Evolutionary conservation across 257 asterid species (phyloP).

Genomic region (Gentiana dahurica): DNA sequence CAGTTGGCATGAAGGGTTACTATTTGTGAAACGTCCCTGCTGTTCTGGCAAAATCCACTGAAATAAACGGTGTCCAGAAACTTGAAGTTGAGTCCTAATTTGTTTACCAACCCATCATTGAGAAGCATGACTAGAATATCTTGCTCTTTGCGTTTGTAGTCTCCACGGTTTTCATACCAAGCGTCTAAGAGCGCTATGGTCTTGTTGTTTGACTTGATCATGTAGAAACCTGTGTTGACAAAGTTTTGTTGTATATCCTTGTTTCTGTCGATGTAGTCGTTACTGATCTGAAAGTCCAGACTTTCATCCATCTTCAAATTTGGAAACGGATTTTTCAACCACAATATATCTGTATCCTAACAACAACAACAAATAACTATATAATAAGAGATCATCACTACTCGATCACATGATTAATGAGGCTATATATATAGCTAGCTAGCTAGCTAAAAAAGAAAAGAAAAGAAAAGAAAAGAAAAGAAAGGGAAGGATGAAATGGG

Average conservation of each 20-base stretch:
- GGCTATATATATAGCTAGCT: too few relatives aligned
- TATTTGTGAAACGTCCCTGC: conserved; percentile 19
- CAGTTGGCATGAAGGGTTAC: conserved; percentile 50
- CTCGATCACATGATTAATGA: too few relatives aligned
- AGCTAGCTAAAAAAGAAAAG: too few relatives aligned
- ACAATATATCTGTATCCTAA: conserved; percentile 45
- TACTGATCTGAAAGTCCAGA: conserved; percentile 33
- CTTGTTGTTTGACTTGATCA: conserved; percentile 36
- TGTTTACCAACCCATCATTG: conserved; percentile 9
- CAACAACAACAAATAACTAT: not conserved
- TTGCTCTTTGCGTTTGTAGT: conserved; percentile 32
- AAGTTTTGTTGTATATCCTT: conserved; percentile 13
- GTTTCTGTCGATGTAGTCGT: conserved; percentile 25
- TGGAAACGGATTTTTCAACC: conserved; percentile 43
- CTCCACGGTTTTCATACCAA: conserved; percentile 23
- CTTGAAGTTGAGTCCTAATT: conserved; percentile 19
- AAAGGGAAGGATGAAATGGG: not conserved
- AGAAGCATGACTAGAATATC: conserved; percentile 27
- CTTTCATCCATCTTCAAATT: conserved; percentile 6
- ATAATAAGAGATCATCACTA: not conserved
- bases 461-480: too few relatives aligned
- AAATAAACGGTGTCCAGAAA: conserved; percentile 35
- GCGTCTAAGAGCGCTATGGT: conserved; percentile 27
- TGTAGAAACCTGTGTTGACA: conserved; percentile 49
- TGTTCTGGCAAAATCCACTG: conserved; percentile 42